Evolutionary conservation across 345 rosid species (phyloP).

Genomic region (Lenwebbia sp.): DNA sequence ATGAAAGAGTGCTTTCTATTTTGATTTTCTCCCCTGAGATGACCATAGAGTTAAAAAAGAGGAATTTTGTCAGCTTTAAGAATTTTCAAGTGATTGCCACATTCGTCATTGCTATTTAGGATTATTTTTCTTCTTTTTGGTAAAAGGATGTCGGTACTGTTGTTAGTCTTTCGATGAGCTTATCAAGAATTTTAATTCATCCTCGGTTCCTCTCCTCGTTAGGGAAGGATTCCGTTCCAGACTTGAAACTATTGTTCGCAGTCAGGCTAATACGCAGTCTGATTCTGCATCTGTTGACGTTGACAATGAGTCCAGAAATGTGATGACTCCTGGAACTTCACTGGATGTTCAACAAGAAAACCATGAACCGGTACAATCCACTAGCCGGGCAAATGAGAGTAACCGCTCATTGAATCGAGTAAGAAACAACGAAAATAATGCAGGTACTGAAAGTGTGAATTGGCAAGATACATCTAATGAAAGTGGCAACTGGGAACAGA

Average conservation of each 20-base stretch:
- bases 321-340: conserved; percentile 20
- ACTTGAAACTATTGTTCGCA: conserved; percentile 59
- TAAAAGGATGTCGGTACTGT: background rate
- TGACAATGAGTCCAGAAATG: conserved; percentile 30
- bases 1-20: background rate
- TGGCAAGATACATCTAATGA: background rate
- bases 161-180: background rate
- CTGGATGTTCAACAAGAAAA: conserved; percentile 30
- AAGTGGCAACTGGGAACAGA: background rate
- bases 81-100: background rate
- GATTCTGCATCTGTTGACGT: conserved; percentile 30
- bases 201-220: background rate
- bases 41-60: background rate
- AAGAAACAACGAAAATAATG: conserved; percentile 23
- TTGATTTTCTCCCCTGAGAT: background rate
- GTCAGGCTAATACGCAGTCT: conserved; percentile 48
- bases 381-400: conserved; percentile 28
- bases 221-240: conserved; percentile 91
- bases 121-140: background rate
- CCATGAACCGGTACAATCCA: conserved; percentile 29
- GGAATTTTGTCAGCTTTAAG: background rate
- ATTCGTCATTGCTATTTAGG: background rate
- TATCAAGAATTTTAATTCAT: background rate
- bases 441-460: conserved; percentile 7
- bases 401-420: conserved; percentile 30